Percentiles rank a stretch among this genome's conserved stretches.
Evolutionary conservation across 495 filamentous ascomycete species (phyloP).

Genomic region (Daldinia vernicosa): DNA sequence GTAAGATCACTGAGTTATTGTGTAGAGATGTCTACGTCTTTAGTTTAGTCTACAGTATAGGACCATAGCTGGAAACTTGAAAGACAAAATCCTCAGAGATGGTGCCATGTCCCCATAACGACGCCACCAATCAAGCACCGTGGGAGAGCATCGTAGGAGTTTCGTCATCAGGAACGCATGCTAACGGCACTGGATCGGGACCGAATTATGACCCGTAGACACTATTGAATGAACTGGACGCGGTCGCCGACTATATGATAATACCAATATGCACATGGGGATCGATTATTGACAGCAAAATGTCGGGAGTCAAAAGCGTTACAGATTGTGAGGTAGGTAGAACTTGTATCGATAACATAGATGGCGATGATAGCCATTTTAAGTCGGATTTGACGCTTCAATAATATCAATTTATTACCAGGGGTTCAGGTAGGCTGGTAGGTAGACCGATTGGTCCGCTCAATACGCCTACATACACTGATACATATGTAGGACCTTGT

Average conservation of each 20-base stretch:
- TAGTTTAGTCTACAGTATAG: not conserved
- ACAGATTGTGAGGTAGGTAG: not conserved
- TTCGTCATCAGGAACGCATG: too few species aligned
- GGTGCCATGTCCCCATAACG: not conserved
- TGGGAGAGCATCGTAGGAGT: too few species aligned
- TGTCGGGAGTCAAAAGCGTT: not conserved
- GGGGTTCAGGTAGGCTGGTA: not conserved
- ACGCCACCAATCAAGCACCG: not conserved
- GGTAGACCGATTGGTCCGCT: not conserved
- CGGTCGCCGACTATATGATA: too few species aligned
- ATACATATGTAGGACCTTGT: not conserved
- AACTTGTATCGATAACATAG: not conserved
- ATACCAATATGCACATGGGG: not conserved
- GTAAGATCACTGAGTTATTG: not conserved
- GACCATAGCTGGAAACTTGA: not conserved
- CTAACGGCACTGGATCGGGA: too few species aligned
- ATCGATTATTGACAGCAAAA: not conserved
- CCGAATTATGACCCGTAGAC: too few species aligned
- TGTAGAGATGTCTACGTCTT: not conserved
- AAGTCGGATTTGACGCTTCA: not conserved
- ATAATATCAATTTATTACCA: not conserved
- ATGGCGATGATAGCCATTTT: not conserved
- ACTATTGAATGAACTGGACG: not conserved
- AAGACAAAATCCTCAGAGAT: not conserved
- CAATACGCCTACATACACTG: not conserved